Evolutionary conservation across 2,329 filamentous ascomycete genomes (phyloP).

Genomic region (Aspergillus oerlinghausenensis): DNA sequence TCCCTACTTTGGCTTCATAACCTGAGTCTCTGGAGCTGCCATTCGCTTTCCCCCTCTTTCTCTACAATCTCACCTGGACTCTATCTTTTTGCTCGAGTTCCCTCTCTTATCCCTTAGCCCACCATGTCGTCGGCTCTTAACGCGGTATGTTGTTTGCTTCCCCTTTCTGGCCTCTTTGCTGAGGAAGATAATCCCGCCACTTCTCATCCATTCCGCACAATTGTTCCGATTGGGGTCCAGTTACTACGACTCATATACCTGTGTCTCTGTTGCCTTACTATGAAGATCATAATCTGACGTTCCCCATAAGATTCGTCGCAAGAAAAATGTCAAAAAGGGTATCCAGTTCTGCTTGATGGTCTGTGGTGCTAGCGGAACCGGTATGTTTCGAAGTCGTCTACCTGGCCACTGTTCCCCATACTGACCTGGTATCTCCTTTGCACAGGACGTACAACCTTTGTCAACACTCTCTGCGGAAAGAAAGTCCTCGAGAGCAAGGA

Average conservation of each 20-base stretch:
- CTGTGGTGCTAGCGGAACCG: conserved; percentile 96
- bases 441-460: conserved; percentile 91
- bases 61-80: conserved; percentile 19
- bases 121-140: conserved; percentile 52
- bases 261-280: conserved; percentile 1
- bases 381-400: conserved; percentile 49
- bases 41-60: conserved; percentile 17
- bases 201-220: conserved; percentile 19
- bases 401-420: conserved; percentile 8
- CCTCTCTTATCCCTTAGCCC: conserved; percentile 24
- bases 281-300: conserved; percentile 11
- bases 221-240: conserved; percentile 6
- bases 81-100: conserved; percentile 14
- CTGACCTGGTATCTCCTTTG: conserved; percentile 9
- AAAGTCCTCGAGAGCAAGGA: conserved; percentile 88
- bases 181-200: conserved; percentile 11
- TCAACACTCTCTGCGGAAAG: conserved; percentile 98
- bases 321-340: conserved; percentile 99
- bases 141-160: conserved; percentile 44
- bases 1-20: conserved; percentile 12
- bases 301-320: conserved; percentile 91
- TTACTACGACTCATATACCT: neutral
- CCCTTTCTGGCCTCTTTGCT: conserved; percentile 19
- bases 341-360: conserved; percentile 99
- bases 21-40: conserved; percentile 10